Percentiles rank a stretch among this genome's conserved stretches.
phyloP scores from a whole-genome alignment of 495 filamentous ascomycete genomes.

The Pseudotulostoma volvatum region DNA sequence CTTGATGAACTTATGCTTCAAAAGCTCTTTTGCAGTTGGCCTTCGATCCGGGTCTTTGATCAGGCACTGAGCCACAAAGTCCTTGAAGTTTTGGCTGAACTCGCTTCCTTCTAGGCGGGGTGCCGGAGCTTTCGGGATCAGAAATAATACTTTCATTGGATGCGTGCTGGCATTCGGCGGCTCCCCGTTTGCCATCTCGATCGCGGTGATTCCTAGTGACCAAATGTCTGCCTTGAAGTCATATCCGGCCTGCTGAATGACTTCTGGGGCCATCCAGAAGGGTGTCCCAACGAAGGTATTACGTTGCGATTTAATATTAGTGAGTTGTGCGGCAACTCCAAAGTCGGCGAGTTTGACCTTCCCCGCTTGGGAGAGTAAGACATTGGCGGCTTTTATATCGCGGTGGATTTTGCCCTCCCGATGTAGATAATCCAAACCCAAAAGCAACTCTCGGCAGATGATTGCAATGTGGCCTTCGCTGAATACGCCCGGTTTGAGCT shows the following conservation, averaged over 20 bases:
- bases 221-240: conserved; percentile 97
- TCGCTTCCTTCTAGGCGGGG: conserved; percentile 68
- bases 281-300: conserved; percentile 98
- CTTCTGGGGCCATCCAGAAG: conserved; percentile 99
- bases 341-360: conserved; percentile 97
- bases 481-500: conserved; percentile 88
- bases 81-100: conserved; percentile 82
- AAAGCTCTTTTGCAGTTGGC: conserved; percentile 73
- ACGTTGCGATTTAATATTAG: conserved; percentile 93
- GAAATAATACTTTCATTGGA: conserved; percentile 97
- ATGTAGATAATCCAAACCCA: conserved; percentile 87
- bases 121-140: conserved; percentile 83
- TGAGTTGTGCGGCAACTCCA: conserved; percentile 89
- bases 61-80: conserved; percentile 79
- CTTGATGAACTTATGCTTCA: conserved; percentile 78
- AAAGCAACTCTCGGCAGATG: conserved; percentile 78
- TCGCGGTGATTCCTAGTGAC: conserved; percentile 91
- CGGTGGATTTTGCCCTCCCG: conserved; percentile 91
- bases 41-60: conserved; percentile 76
- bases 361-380: conserved; percentile 70
- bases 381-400: conserved; percentile 94
- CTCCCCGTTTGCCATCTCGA: conserved; percentile 85
- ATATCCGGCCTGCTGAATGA: conserved; percentile 92
- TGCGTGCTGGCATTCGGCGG: conserved; percentile 82
- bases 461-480: conserved; percentile 86